Percentiles rank a stretch among this genome's conserved stretches.
Conservation (phyloP, 768 basidiomycete species). For the Serendipita sp. region DNA sequence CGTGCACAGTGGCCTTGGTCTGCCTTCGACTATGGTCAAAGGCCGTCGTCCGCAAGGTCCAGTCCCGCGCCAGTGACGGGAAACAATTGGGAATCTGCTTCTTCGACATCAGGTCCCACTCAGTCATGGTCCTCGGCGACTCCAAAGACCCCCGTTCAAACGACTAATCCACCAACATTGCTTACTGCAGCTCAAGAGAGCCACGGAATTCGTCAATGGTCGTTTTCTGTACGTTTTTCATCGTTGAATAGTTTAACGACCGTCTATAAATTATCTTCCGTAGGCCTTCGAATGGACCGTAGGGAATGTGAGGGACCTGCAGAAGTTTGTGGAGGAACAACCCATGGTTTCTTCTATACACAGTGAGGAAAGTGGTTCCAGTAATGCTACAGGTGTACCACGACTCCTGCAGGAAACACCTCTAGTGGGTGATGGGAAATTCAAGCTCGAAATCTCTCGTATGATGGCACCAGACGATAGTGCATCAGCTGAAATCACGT, state of each 20-base stretch:
- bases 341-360: constrained; percentile 16
- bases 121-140: constrained; percentile 1
- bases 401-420: constrained; percentile 51
- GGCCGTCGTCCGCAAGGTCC: constrained; percentile 16
- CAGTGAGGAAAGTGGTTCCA: constrained; percentile 17
- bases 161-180: constrained; percentile 2
- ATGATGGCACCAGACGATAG: background rate
- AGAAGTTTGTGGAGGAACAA: constrained; percentile 38
- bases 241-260: constrained; percentile 45
- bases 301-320: constrained; percentile 37
- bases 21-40: constrained; percentile 22
- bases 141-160: constrained; percentile 6
- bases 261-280: constrained; percentile 21
- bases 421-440: constrained; percentile 50
- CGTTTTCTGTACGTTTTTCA: constrained; percentile 23
- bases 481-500: background rate
- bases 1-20: constrained; percentile 48
- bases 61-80: constrained; percentile 10
- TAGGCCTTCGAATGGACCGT: constrained; percentile 65
- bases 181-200: background rate
- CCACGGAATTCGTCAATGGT: constrained; percentile 11
- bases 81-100: constrained; percentile 16
- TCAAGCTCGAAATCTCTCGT: constrained; percentile 52
- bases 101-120: constrained; percentile 12
- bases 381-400: constrained; percentile 28